Conservation (phyloP, 2,329 filamentous ascomycete genomes). For the Penicillium verrucosum region DNA sequence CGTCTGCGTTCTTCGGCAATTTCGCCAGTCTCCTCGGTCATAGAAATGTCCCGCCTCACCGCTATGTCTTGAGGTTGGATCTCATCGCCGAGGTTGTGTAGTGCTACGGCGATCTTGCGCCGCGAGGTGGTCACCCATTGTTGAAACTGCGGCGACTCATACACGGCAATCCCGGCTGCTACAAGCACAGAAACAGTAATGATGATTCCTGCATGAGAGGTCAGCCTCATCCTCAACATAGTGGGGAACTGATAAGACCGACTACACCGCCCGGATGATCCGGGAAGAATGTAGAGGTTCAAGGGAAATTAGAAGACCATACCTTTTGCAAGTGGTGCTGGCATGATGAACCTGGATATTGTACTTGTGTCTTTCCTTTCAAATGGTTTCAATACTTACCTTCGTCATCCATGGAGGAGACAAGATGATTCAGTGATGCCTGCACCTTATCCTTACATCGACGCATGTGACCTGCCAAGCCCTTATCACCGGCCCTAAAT, state of each 20-base stretch:
- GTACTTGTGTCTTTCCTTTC: neutral
- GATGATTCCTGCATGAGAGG: slow-evolving; percentile 53
- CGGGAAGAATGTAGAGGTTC: slow-evolving; percentile 1
- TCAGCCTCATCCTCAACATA: slow-evolving; percentile 6
- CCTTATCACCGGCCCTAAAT: slow-evolving; percentile 38
- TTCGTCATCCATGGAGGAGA: neutral
- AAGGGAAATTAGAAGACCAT: slow-evolving; percentile 16
- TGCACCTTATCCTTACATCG: slow-evolving; percentile 16
- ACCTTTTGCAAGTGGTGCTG: slow-evolving; percentile 50
- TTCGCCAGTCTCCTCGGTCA: slow-evolving; percentile 45
- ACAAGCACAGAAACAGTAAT: slow-evolving; percentile 60
- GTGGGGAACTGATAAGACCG: slow-evolving; percentile 27
- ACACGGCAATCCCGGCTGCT: slow-evolving; percentile 61
- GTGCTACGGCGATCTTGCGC: slow-evolving; percentile 57
- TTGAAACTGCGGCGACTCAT: slow-evolving; percentile 62
- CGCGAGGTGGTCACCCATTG: slow-evolving; percentile 61
- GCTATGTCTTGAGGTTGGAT: slow-evolving; percentile 48
- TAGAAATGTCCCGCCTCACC: slow-evolving; percentile 44
- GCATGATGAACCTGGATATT: slow-evolving; percentile 34
- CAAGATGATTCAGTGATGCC: slow-evolving; percentile 18
- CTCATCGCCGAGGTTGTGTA: slow-evolving; percentile 60
- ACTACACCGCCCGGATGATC: slow-evolving; percentile 27
- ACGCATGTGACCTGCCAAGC: slow-evolving; percentile 30
- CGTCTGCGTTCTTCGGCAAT: slow-evolving; percentile 46
- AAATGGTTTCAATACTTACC: neutral